phyloP scores from a whole-genome alignment of 176 grass and related monocot genomes.

The Chrysopogon serrulatus region DNA sequence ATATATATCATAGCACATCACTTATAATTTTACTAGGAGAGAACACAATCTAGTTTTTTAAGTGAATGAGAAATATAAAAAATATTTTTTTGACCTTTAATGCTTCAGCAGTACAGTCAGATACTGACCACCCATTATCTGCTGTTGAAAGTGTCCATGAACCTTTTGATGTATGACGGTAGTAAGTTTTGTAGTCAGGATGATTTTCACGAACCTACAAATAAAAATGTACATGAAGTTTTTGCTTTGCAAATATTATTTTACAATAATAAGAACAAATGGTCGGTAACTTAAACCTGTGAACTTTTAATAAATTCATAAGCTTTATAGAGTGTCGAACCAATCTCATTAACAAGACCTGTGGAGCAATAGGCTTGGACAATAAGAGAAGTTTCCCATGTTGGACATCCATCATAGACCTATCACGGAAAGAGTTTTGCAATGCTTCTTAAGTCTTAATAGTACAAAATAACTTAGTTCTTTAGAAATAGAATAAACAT shows the following conservation, averaged over 20 bases:
- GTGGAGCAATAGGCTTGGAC: constrained; percentile 73
- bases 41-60: not conserved
- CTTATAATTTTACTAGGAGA: not conserved
- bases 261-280: not conserved
- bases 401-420: constrained; percentile 53
- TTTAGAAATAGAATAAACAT: not conserved
- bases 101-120: constrained; percentile 49
- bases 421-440: not conserved
- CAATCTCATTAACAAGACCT: constrained; percentile 49
- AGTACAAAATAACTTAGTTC: not conserved
- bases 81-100: constrained; percentile 25
- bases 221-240: not conserved
- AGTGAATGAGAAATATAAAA: not conserved
- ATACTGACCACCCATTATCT: constrained; percentile 48
- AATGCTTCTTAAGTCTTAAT: not conserved
- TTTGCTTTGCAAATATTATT: not conserved
- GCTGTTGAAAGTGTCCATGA: constrained; percentile 57
- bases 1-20: not conserved
- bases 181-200: constrained; percentile 18
- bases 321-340: constrained; percentile 36
- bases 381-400: constrained; percentile 71
- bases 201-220: constrained; percentile 40
- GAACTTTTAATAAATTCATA: constrained; percentile 57
- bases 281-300: constrained; percentile 19
- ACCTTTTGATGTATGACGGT: constrained; percentile 49